Base-by-base conservation (phyloP, 176 grass and related monocot species). In the Triticum dicoccoides region DNA sequence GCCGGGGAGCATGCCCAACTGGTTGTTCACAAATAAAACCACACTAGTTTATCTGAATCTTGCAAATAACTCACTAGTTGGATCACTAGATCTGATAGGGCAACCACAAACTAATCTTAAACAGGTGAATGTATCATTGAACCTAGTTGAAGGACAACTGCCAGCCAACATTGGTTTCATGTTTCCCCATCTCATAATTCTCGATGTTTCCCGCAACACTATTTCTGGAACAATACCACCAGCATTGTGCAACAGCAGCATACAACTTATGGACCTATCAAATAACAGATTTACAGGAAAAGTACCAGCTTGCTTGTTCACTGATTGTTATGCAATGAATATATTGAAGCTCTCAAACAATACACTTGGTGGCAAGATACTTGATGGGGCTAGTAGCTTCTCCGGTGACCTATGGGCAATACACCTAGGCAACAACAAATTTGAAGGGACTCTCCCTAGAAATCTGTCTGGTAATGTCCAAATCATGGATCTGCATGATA, bases 281-380 rank as follows among this genome's bases (percentile, higher is more conserved):
- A 23, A 85, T 14, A 91, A 91, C 14, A 78, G 52, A 1, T 35
- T 91, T n/a, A 56, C 9, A 27, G 90, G 90, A 8, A 38, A 52
- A 69, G 18, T 88, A 9, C 76, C 82, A 3, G 0, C 51, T 10
- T 79, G 77, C 52, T 20, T 88, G 2, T 35, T 88, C 30, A 56
- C 17, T 51, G 9, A 76, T 27, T 12, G 1, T 33, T 11, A 23
- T 4, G 18, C 0, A 0, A 32, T 77, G 23, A 0, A 3, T 1
- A 25, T 14, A 29, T 32, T 89, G 82, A 74, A 32, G 11, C 51
- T 70, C 5, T 89, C 87, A 10, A 6, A 85, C 1, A 89, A 89
- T 33, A 24, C 30, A 7, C 59, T 89, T 15, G 27, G 33, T 6
- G 81, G 87, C 5, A 13, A 3, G 5, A 63, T 88, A 23, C 32